phyloP scores from a whole-genome alignment of 2,329 filamentous ascomycete species.

The Fusarium heterosporum region DNA sequence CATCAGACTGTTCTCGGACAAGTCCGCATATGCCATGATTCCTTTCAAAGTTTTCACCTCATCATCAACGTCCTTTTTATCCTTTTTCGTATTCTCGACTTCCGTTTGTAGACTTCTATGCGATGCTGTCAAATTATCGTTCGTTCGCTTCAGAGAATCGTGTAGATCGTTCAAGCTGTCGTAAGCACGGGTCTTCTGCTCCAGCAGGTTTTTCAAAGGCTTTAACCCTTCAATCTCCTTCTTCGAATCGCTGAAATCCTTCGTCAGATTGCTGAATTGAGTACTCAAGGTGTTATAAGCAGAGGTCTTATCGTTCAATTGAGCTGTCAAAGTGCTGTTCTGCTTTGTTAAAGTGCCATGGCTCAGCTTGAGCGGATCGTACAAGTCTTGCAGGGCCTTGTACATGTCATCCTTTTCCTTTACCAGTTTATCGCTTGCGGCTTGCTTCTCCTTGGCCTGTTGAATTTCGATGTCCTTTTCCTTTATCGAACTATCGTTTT shows the following conservation, averaged over 20 bases:
- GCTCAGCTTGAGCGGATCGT: too few species aligned
- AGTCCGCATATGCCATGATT: background rate
- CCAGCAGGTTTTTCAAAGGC: too few species aligned
- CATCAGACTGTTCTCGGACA: background rate
- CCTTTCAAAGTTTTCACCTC: background rate
- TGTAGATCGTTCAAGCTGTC: background rate
- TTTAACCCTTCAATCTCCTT: too few species aligned
- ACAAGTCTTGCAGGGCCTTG: background rate
- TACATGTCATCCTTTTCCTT: background rate
- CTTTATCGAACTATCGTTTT: background rate
- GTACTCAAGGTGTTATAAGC: background rate
- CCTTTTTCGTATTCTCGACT: too few species aligned
- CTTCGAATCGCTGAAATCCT: too few species aligned
- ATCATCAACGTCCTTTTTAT: background rate
- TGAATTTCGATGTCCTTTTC: background rate
- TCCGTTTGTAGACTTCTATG: too few species aligned
- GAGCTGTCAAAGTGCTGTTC: background rate
- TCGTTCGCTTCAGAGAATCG: background rate
- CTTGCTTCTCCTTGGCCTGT: background rate
- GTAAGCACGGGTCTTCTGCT: too few species aligned
- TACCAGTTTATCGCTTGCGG: background rate
- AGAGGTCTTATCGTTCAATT: background rate
- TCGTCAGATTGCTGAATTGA: too few species aligned
- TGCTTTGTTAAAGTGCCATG: background rate
- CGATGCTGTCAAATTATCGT: too few species aligned